Conservation (phyloP, 768 basidiomycete species). For the Termitomyces titanicus region DNA sequence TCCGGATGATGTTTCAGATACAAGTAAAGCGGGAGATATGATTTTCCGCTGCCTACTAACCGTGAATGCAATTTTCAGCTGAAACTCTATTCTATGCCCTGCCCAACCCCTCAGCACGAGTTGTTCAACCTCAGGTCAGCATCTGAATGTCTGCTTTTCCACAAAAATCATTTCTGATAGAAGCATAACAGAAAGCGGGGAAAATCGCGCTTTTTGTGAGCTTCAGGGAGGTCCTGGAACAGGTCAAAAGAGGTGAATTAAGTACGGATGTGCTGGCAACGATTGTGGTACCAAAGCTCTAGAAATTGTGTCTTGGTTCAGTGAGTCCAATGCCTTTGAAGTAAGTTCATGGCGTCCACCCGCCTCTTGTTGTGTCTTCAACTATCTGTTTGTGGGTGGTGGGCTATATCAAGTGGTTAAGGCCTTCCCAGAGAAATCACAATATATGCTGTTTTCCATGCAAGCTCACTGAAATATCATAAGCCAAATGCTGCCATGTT, state of each 20-base stretch:
- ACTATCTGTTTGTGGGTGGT: too few relatives aligned
- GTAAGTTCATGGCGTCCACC: background rate
- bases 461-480: too few relatives aligned
- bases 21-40: background rate
- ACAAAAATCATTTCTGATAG: background rate
- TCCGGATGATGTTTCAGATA: slow-evolving; percentile 9
- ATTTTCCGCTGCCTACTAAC: background rate
- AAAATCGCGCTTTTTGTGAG: slow-evolving; percentile 10
- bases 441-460: too few relatives aligned
- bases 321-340: too few relatives aligned
- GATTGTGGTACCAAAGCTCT: background rate
- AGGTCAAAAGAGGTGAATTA: slow-evolving; percentile 8
- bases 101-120: slow-evolving; percentile 74
- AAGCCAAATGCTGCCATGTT: too few relatives aligned
- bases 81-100: slow-evolving; percentile 76
- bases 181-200: slow-evolving; percentile 3
- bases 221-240: slow-evolving; percentile 4
- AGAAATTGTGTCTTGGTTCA: background rate
- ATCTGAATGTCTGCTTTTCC: background rate
- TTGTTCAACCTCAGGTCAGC: slow-evolving; percentile 67
- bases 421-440: too few relatives aligned
- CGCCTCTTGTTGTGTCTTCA: background rate
- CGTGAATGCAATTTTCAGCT: background rate
- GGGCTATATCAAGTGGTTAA: too few relatives aligned
- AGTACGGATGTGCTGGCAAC: slow-evolving; percentile 4